A percentile compares a stretch with the other conserved stretches of the same genome.
Evolutionary conservation across 2,329 filamentous ascomycete genomes (phyloP).

Genomic region (Stagonosporopsis cucurbitacearum): DNA sequence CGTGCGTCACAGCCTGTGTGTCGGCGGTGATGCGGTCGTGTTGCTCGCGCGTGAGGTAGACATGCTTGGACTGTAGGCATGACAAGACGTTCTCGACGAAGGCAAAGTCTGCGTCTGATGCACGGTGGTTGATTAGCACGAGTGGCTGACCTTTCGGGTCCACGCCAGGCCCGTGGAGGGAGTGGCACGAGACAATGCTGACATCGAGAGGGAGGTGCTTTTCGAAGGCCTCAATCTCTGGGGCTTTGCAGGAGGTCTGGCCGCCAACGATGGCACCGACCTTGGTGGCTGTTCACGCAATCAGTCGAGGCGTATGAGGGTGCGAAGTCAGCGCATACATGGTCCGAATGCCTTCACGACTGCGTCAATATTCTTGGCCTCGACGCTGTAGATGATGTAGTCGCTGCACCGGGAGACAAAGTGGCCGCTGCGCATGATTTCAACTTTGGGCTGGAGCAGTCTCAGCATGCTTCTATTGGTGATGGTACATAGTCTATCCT

Average conservation of each 20-base stretch:
- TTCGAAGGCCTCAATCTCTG: slow-evolving; percentile 93
- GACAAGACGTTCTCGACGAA: slow-evolving; percentile 83
- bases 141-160: slow-evolving; percentile 89
- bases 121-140: slow-evolving; percentile 92
- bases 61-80: slow-evolving; percentile 84
- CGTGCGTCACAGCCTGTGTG: slow-evolving; percentile 97
- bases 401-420: slow-evolving; percentile 95
- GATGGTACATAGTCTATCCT: slow-evolving; percentile 61
- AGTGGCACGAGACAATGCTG: slow-evolving; percentile 94
- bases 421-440: slow-evolving; percentile 92
- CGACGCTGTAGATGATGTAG: slow-evolving; percentile 98
- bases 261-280: slow-evolving; percentile 94
- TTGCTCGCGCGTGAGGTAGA: slow-evolving; percentile 83
- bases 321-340: slow-evolving; percentile 68
- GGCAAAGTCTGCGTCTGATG: slow-evolving; percentile 74
- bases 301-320: slow-evolving; percentile 16
- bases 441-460: slow-evolving; percentile 72
- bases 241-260: slow-evolving; percentile 97
- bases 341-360: slow-evolving; percentile 90
- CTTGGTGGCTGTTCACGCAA: slow-evolving; percentile 75
- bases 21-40: slow-evolving; percentile 98
- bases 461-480: slow-evolving; percentile 52
- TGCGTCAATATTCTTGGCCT: slow-evolving; percentile 85
- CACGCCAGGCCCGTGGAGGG: slow-evolving; percentile 90
- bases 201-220: slow-evolving; percentile 85